A percentile compares a stretch with the other conserved stretches of the same genome.
These are phyloP conservation scores for Nothopassalora personata DNA, from an alignment of 2,329 filamentous ascomycete species.

Conservation along the genomic window DNA sequence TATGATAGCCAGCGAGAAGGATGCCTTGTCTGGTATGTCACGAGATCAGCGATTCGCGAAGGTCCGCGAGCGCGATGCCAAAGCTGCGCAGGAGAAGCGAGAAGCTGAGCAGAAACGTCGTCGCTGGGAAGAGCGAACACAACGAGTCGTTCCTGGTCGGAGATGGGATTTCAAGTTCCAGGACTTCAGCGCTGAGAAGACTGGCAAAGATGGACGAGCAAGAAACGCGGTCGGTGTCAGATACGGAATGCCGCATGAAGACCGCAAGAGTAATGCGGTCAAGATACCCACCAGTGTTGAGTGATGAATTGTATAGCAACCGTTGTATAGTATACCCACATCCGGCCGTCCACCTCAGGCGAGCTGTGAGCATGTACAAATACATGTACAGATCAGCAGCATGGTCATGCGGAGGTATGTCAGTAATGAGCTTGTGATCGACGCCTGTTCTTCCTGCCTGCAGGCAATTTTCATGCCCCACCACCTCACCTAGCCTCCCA, in stretches of 20 bases:
- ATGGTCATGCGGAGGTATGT: neutral
- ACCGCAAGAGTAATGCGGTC: slow-evolving; percentile 57
- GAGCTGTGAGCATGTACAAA: neutral
- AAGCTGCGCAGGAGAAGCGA: slow-evolving; percentile 32
- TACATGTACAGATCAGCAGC: neutral
- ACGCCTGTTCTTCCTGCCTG: neutral
- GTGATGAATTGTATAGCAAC: slow-evolving; percentile 11
- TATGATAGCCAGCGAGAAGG: slow-evolving; percentile 47
- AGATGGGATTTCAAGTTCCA: slow-evolving; percentile 58
- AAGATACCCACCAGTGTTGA: slow-evolving; percentile 60
- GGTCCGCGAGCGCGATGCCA: slow-evolving; percentile 34
- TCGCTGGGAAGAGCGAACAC: slow-evolving; percentile 41
- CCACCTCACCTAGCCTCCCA: neutral
- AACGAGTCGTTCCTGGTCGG: slow-evolving; percentile 42
- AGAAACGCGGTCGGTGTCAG: slow-evolving; percentile 51
- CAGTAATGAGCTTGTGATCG: neutral
- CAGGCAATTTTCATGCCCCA: slow-evolving; percentile 3
- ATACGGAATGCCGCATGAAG: slow-evolving; percentile 58
- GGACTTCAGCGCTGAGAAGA: slow-evolving; percentile 53
- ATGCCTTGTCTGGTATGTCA: slow-evolving; percentile 35
- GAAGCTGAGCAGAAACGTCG: slow-evolving; percentile 38
- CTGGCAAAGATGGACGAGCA: slow-evolving; percentile 51
- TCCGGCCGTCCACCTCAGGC: neutral
- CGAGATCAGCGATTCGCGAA: slow-evolving; percentile 42
- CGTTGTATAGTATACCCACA: slow-evolving; percentile 9